These are phyloP conservation scores for Populus trichocarpa DNA, from an alignment of 441 rosid genomes.

Conservation along the genomic window DNA sequence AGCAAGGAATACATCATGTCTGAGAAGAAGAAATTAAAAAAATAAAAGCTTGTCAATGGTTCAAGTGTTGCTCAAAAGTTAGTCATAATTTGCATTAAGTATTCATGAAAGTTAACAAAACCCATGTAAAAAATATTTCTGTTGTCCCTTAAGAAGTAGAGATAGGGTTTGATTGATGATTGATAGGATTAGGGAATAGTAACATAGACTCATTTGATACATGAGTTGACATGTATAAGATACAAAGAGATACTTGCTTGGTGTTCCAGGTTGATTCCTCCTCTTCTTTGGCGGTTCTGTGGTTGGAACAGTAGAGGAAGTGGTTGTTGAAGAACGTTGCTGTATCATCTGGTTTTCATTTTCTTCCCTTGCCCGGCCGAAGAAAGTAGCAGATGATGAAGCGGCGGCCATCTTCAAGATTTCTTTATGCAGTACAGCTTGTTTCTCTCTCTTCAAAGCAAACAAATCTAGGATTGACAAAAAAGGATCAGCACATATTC, in stretches of 20 bases:
- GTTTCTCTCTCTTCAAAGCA: neutral
- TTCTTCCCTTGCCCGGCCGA: slow-evolving; percentile 49
- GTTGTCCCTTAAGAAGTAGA: neutral
- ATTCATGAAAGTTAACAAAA: neutral
- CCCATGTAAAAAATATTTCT: neutral
- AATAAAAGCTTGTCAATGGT: neutral
- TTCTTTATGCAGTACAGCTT: neutral
- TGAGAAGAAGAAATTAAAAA: neutral
- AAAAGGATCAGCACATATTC: neutral
- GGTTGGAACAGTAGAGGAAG: slow-evolving; percentile 43
- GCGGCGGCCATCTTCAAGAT: slow-evolving; percentile 56
- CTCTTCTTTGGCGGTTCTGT: slow-evolving; percentile 55
- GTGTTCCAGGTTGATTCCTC: slow-evolving; percentile 84
- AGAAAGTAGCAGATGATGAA: slow-evolving; percentile 61
- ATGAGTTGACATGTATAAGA: neutral
- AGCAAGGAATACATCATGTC: neutral
- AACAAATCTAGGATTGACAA: slow-evolving; percentile 9
- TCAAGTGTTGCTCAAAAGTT: neutral
- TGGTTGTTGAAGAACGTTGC: slow-evolving; percentile 41
- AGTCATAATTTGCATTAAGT: neutral
- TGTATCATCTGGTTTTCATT: slow-evolving; percentile 47
- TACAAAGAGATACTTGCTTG: slow-evolving; percentile 56
- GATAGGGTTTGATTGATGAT: neutral
- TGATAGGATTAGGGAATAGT: neutral
- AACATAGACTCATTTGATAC: neutral